phyloP scores from a whole-genome alignment of 805 yeast genomes.

The Scheffersomyces stipitis region DNA sequence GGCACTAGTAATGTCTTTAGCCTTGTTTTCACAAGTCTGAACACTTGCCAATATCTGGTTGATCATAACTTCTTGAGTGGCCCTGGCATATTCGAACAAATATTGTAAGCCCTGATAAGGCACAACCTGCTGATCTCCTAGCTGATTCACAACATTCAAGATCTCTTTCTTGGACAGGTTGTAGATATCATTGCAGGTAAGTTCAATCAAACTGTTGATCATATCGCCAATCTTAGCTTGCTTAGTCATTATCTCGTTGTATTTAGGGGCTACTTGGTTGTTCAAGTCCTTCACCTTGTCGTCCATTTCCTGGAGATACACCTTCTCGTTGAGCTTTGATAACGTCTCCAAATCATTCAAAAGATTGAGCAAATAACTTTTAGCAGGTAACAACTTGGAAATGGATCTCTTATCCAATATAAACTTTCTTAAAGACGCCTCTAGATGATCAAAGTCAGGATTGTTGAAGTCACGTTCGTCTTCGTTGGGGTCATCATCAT shows the following conservation, averaged over 20 bases:
- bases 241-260: conserved; percentile 50
- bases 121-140: conserved; percentile 53
- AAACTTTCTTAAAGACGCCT: conserved; percentile 80
- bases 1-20: conserved; percentile 57
- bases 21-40: conserved; percentile 61
- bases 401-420: conserved; percentile 84
- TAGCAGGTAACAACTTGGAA: conserved; percentile 90
- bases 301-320: conserved; percentile 50
- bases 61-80: conserved; percentile 68
- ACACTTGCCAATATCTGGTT: conserved; percentile 67
- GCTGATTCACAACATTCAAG: conserved; percentile 47
- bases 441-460: conserved; percentile 80
- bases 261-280: conserved; percentile 58
- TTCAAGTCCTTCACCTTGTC: conserved; percentile 49
- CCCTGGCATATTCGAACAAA: conserved; percentile 65
- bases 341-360: conserved; percentile 63
- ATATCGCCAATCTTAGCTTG: conserved; percentile 57
- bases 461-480: conserved; percentile 17
- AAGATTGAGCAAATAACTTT: conserved; percentile 74
- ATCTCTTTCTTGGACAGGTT: conserved; percentile 58
- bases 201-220: conserved; percentile 65
- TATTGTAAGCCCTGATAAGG: conserved; percentile 62
- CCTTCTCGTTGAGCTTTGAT: conserved; percentile 60
- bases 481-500: conserved; percentile 30
- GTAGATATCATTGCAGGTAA: conserved; percentile 56